These are phyloP conservation scores for Paramecium tetraurelia DNA, from an alignment of 73 alveolate genomes.

Conservation along the genomic window DNA sequence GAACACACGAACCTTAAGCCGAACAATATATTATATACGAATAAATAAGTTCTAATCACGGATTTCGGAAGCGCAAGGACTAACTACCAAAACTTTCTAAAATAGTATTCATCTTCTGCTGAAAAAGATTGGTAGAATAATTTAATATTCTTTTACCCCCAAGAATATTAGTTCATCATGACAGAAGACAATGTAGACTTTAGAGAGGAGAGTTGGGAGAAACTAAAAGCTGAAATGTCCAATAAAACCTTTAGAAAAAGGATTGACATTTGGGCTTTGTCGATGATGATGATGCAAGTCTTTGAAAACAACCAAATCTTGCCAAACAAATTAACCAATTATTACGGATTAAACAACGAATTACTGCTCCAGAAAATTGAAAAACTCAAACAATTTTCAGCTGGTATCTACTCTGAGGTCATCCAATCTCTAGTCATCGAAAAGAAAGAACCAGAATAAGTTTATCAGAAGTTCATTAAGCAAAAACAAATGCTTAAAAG, in stretches of 20 bases:
- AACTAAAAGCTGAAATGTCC: background rate
- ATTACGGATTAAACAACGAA: background rate
- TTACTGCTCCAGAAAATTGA: background rate
- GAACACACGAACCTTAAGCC: background rate
- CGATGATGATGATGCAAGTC: background rate
- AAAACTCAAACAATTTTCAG: background rate
- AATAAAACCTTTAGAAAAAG: background rate
- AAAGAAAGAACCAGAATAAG: background rate
- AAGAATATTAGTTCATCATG: background rate
- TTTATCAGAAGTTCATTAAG: background rate
- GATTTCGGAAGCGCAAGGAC: background rate
- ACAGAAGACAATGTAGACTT: background rate
- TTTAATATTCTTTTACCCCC: background rate
- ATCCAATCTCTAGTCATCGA: background rate
- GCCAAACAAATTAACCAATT: background rate
- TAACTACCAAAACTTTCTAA: background rate
- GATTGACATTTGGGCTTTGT: background rate
- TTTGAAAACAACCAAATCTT: background rate
- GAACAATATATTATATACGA: background rate
- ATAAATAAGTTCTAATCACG: background rate
- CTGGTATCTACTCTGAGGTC: background rate
- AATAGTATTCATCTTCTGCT: background rate
- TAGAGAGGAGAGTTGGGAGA: background rate
- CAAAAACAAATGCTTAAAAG: background rate
- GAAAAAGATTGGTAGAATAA: background rate